These are phyloP conservation scores for Gracilaria vermiculophylla DNA, from an alignment of 23 red algal genomes.

Conservation along the genomic window DNA sequence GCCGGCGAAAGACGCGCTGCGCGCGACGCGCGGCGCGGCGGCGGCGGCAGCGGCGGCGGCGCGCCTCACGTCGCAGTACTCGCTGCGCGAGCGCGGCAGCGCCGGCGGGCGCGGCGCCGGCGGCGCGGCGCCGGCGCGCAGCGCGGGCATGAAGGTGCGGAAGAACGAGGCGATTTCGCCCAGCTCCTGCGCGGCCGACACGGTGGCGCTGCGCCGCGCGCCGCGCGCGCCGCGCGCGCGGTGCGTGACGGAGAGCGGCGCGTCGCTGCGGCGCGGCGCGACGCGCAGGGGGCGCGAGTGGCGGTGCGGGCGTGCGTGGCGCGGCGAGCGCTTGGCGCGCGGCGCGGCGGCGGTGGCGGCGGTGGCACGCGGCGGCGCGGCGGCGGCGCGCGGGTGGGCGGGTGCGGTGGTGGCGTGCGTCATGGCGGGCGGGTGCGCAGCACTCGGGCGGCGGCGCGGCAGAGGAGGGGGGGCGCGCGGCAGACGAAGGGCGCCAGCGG, in stretches of 20 bases:
- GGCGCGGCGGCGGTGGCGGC: neutral
- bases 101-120: neutral
- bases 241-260: neutral
- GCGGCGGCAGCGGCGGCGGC: neutral
- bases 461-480: no score
- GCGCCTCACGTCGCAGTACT: neutral
- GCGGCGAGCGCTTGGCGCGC: neutral
- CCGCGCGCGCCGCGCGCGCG: neutral
- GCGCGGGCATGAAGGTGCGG: neutral
- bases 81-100: neutral
- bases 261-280: neutral
- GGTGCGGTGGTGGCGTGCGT: no score
- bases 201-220: neutral
- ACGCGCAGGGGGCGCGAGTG: neutral
- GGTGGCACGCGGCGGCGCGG: neutral
- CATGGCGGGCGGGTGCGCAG: no score
- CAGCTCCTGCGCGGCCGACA: neutral
- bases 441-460: no score
- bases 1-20: neutral
- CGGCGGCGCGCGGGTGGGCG: neutral
- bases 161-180: neutral
- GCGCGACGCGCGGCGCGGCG: neutral
- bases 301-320: neutral
- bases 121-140: neutral
- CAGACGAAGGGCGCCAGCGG: no score